These are phyloP conservation scores for Blastobotrys indianensis DNA, from an alignment of 1,139 yeast genomes.

Conservation along the genomic window DNA sequence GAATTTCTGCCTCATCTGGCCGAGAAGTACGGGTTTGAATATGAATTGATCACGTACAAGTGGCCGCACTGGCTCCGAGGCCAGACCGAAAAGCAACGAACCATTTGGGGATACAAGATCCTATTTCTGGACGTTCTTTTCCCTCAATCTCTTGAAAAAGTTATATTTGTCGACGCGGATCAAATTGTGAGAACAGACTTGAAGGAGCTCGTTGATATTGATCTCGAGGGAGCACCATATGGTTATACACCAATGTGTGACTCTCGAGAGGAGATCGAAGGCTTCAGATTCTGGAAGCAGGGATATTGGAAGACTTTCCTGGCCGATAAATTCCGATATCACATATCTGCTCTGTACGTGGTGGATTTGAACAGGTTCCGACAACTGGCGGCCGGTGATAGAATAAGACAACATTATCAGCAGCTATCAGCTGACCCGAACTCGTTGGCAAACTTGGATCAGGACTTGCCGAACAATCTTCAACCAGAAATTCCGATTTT, in stretches of 20 bases:
- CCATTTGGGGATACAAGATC: constrained; percentile 84
- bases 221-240: constrained; percentile 71
- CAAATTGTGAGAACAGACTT: constrained; percentile 72
- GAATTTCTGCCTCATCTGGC: constrained; percentile 58
- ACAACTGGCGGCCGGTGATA: constrained; percentile 65
- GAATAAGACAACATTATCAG: constrained; percentile 81
- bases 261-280: constrained; percentile 73
- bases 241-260: constrained; percentile 90
- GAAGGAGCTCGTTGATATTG: constrained; percentile 57
- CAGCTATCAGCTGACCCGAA: constrained; percentile 69
- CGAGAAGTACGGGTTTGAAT: constrained; percentile 50
- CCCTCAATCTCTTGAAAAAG: constrained; percentile 67
- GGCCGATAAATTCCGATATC: constrained; percentile 52
- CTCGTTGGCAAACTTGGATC: constrained; percentile 80
- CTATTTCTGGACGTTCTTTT: constrained; percentile 80
- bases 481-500: constrained; percentile 62
- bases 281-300: constrained; percentile 84
- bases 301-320: constrained; percentile 81
- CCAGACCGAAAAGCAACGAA: constrained; percentile 71
- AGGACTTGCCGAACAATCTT: constrained; percentile 83
- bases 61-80: constrained; percentile 90
- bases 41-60: constrained; percentile 69
- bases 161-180: constrained; percentile 84
- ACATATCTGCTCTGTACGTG: constrained; percentile 79
- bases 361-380: constrained; percentile 70